These are phyloP conservation scores for Penicillium vulpinum DNA, from an alignment of 2,329 filamentous ascomycete genomes.

Conservation along the genomic window DNA sequence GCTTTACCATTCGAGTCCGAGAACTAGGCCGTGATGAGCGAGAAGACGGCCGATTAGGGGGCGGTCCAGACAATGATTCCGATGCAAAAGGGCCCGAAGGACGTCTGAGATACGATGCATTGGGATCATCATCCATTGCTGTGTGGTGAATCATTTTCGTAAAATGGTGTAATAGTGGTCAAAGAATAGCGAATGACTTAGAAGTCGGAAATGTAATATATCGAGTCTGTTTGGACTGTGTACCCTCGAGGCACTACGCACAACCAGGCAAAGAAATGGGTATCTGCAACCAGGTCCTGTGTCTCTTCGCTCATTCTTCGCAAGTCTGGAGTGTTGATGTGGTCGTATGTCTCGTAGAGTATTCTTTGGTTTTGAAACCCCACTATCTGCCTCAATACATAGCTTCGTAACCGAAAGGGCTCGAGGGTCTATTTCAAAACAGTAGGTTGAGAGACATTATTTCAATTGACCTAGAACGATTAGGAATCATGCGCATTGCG, in stretches of 20 bases:
- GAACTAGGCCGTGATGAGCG: constrained; percentile 23
- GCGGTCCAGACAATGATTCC: constrained; percentile 11
- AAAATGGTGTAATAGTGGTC: constrained; percentile 1
- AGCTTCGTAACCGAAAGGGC: constrained; percentile 6
- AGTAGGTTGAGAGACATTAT: constrained; percentile 9
- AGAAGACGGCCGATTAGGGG: constrained; percentile 21
- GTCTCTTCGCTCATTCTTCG: constrained; percentile 17
- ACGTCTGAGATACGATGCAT: constrained; percentile 21
- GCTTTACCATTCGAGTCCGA: constrained; percentile 19
- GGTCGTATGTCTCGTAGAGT: constrained; percentile 1
- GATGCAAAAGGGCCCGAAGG: constrained; percentile 19
- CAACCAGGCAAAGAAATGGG: constrained; percentile 3
- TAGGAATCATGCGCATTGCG: neutral
- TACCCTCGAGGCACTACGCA: constrained; percentile 7
- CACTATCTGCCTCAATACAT: constrained; percentile 14
- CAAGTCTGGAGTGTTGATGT: neutral
- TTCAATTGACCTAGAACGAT: constrained; percentile 13
- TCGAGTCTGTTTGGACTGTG: neutral
- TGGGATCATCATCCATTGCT: constrained; percentile 24
- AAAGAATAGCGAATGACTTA: neutral
- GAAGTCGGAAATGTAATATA: neutral
- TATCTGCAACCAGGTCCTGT: constrained; percentile 5
- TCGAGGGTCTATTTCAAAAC: constrained; percentile 6
- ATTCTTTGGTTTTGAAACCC: neutral
- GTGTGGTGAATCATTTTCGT: constrained; percentile 28